Evolutionary conservation across 75 land plant genomes (phyloP).

Genomic region (Sequoiadendron giganteum): DNA sequence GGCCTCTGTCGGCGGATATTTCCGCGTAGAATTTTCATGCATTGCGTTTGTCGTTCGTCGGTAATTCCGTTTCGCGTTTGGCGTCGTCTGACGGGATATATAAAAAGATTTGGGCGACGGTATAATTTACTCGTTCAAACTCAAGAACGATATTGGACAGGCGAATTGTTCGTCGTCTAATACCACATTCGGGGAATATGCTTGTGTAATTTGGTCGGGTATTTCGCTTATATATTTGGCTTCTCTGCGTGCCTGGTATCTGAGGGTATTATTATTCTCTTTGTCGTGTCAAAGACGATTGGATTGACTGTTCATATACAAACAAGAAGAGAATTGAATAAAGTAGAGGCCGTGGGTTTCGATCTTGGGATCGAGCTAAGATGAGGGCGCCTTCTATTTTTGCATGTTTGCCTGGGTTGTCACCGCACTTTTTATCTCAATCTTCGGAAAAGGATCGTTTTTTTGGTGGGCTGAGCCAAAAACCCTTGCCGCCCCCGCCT

Average conservation of each 20-base stretch:
- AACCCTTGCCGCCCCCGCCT: conserved; percentile 40
- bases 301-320: neutral
- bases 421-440: conserved; percentile 20
- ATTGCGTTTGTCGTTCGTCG: neutral
- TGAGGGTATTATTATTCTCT: neutral
- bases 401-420: conserved; percentile 52
- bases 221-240: neutral
- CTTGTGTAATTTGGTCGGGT: neutral
- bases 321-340: neutral
- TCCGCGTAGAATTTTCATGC: neutral
- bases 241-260: neutral
- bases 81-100: neutral
- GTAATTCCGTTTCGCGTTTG: neutral
- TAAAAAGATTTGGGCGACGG: neutral
- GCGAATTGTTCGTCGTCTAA: neutral
- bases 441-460: conserved; percentile 11
- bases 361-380: neutral
- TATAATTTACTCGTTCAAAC: neutral
- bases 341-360: neutral
- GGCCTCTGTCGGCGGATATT: neutral
- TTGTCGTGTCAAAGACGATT: neutral
- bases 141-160: neutral
- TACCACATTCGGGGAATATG: neutral
- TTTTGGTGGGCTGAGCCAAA: conserved; percentile 28
- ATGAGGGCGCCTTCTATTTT: conserved; percentile 61